These are phyloP conservation scores for Chaetomiaceae sp. DNA, from an alignment of 2,329 filamentous ascomycete genomes.

Conservation along the genomic window DNA sequence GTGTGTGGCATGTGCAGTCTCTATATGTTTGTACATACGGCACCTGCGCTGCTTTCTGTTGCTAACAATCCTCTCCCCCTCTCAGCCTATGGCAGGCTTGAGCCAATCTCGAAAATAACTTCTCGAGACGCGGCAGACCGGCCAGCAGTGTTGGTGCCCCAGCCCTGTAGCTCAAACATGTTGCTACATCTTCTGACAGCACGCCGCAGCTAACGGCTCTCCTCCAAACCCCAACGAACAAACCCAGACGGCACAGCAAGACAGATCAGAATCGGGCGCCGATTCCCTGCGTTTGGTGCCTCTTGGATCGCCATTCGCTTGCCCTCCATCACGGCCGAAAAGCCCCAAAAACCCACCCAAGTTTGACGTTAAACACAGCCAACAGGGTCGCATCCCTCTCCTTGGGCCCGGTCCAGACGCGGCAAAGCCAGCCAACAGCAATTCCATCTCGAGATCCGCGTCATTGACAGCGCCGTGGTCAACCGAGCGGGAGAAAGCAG, in stretches of 20 bases:
- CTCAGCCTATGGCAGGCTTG: too few species aligned
- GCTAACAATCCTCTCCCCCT: background rate
- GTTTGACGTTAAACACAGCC: constrained; percentile 7
- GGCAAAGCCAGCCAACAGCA: background rate
- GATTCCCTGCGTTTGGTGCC: background rate
- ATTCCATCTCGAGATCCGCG: background rate
- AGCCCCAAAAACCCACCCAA: background rate
- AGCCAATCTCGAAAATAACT: too few species aligned
- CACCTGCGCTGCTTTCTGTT: background rate
- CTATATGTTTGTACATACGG: constrained; percentile 3
- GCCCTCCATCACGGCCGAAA: constrained; percentile 2
- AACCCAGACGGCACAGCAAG: background rate
- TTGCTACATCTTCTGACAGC: too few species aligned
- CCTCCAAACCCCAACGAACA: too few species aligned
- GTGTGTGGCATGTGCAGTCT: too few species aligned
- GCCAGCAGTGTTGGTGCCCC: background rate
- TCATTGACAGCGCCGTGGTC: too few species aligned
- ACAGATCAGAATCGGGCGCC: background rate
- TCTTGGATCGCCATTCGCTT: constrained; percentile 11
- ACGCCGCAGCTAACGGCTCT: too few species aligned
- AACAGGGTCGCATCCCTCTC: background rate
- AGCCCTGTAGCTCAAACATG: constrained; percentile 2
- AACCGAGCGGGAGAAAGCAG: too few species aligned
- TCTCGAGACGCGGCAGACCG: too few species aligned
- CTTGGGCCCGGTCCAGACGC: too few species aligned